Conservation (phyloP, 768 basidiomycete species). For the Pseudohyphozyma bogoriensis region DNA sequence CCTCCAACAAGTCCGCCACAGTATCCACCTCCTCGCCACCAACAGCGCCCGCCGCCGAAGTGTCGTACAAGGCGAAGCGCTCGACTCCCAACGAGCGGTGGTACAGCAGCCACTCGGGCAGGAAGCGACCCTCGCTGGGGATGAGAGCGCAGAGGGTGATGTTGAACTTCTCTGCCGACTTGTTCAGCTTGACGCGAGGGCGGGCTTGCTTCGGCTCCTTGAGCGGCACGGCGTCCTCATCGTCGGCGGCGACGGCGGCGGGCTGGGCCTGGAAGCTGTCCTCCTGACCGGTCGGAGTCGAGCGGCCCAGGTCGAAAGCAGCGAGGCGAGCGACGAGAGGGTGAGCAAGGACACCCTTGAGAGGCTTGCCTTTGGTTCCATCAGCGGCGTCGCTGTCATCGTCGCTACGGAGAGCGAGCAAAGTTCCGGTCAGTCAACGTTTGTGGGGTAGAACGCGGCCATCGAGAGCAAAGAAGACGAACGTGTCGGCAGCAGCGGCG, state of each 20-base stretch:
- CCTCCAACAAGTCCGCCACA: slow-evolving; percentile 14
- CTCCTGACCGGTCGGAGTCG: neutral
- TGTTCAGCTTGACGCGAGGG: neutral
- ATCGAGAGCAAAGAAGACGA: neutral
- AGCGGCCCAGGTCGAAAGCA: neutral
- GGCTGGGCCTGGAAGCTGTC: slow-evolving; percentile 4
- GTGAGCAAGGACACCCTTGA: neutral
- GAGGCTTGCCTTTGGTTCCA: no score
- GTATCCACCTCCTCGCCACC: slow-evolving; percentile 20
- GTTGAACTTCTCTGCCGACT: neutral
- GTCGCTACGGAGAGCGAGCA: no score
- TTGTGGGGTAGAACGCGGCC: no score
- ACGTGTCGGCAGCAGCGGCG: neutral
- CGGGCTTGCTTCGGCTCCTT: neutral
- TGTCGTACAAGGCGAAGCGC: slow-evolving; percentile 25
- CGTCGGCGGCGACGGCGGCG: no score
- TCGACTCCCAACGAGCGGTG: slow-evolving; percentile 23
- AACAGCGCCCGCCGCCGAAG: slow-evolving; percentile 12
- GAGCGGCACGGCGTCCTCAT: slow-evolving; percentile 2
- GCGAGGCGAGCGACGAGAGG: slow-evolving; percentile 19
- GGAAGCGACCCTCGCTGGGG: slow-evolving; percentile 23
- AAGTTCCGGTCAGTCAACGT: no score
- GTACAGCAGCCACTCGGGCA: slow-evolving; percentile 23
- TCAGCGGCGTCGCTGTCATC: no score
- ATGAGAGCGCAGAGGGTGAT: slow-evolving; percentile 20